Base-by-base conservation (phyloP, 2,329 filamentous ascomycete genomes). In the Gaeumannomyces sp. region DNA sequence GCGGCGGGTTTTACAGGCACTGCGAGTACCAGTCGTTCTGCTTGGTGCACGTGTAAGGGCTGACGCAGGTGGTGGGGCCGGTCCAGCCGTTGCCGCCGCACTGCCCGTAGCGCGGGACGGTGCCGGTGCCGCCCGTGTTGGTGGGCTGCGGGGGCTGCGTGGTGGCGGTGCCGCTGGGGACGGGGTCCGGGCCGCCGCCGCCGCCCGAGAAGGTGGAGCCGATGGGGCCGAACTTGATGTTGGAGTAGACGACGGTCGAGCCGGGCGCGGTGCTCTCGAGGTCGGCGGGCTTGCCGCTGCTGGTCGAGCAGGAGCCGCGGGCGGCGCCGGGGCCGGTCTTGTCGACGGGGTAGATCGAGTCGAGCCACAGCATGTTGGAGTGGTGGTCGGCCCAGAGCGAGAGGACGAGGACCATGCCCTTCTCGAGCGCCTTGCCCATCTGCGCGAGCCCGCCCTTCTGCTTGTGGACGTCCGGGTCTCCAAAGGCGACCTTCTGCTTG, bases 291-390 rank as follows among this genome's bases (percentile, higher is more conserved):
- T 75, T 78, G 59, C 85, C 85, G 27, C 82, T 83, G 69, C 72
- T 76, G 60, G 78, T 80, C 62, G 79, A 65, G 74, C 86, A 89
- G 50, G 78, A 76, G 64, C 86, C 86, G 71, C 86, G 83, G 58
- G 76, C 76, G 65, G 78, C 75, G 69, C 86, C 85, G 35, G 78
- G 78, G 2, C 66, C 68, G 63, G 77, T 79, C 35, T 77, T 70
- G 67, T 76, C 72, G 66, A 79, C 78, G 61, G 88, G 88, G 79
- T 84, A 89, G 73, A 78, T 83, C 67, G 83, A 85, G 79, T 92
- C 89, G 70, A 92, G 83, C 89, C 89, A 92, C 71, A 89, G 83
- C 88, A 92, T 91, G 77, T 88, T 82, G 71, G 84, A 77, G 66
- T 83, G 76, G 76, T 90, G 83, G 77, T 91, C 88, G 72, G 89